phyloP scores from a whole-genome alignment of 768 basidiomycete species.

The Termitomyces sp. region DNA sequence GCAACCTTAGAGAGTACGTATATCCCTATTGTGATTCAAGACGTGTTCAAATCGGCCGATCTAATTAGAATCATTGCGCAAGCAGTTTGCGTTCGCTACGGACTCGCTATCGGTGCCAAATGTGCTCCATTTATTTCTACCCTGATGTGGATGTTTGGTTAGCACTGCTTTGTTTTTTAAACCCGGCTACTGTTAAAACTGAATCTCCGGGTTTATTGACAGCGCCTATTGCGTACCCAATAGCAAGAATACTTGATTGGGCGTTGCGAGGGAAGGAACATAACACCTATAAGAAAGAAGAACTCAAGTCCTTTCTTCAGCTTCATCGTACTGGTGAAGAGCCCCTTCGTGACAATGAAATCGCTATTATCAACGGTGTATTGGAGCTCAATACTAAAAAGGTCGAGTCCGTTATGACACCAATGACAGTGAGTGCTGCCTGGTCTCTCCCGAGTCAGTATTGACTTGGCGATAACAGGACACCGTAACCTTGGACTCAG shows the following conservation, averaged over 20 bases:
- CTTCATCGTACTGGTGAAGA: constrained; percentile 78
- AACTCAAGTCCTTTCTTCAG: constrained; percentile 75
- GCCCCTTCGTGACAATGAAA: constrained; percentile 76
- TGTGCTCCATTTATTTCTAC: constrained; percentile 72
- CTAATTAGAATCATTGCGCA: constrained; percentile 58
- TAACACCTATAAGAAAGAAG: constrained; percentile 79
- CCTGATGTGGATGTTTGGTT: constrained; percentile 64
- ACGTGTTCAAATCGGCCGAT: neutral
- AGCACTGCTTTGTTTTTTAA: constrained; percentile 24
- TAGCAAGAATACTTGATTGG: constrained; percentile 76
- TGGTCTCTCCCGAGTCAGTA: neutral
- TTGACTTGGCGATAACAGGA: constrained; percentile 46
- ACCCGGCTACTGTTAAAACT: neutral
- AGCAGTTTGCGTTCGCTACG: constrained; percentile 73
- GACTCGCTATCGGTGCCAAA: constrained; percentile 73
- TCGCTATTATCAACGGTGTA: constrained; percentile 76
- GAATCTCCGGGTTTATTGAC: constrained; percentile 27
- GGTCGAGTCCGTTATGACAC: constrained; percentile 79
- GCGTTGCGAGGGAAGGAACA: constrained; percentile 72
- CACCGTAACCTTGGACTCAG: constrained; percentile 72
- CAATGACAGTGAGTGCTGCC: constrained; percentile 50
- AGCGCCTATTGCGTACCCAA: constrained; percentile 82
- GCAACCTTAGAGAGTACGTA: constrained; percentile 62
- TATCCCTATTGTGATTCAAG: neutral
- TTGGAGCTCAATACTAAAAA: constrained; percentile 75